These are phyloP conservation scores for Epichloe coenophiala DNA, from an alignment of 2,329 filamentous ascomycete genomes.

Conservation along the genomic window DNA sequence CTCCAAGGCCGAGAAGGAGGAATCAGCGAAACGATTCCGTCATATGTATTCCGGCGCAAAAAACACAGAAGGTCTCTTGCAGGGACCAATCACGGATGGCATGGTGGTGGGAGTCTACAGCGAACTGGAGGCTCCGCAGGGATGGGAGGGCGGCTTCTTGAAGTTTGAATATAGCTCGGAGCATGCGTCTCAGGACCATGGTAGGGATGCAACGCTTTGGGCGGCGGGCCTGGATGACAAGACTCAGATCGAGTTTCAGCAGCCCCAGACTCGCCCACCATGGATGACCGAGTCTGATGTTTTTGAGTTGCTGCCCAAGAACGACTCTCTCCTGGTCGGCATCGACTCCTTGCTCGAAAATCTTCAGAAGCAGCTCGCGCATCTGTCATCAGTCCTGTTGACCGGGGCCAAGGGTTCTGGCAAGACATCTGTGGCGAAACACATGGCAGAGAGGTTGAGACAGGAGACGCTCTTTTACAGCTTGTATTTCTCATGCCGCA, in stretches of 20 bases:
- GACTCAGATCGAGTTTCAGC: slow-evolving; percentile 60
- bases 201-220: slow-evolving; percentile 49
- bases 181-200: slow-evolving; percentile 22
- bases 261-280: slow-evolving; percentile 53
- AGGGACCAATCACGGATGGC: slow-evolving; percentile 81
- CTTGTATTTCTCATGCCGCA: slow-evolving; percentile 75
- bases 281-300: slow-evolving; percentile 32
- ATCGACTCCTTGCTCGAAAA: slow-evolving; percentile 66
- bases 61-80: slow-evolving; percentile 48
- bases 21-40: slow-evolving; percentile 56
- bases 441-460: slow-evolving; percentile 61
- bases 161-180: slow-evolving; percentile 48
- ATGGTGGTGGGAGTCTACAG: slow-evolving; percentile 54
- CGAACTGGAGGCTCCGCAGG: slow-evolving; percentile 38
- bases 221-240: slow-evolving; percentile 64
- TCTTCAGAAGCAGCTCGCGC: slow-evolving; percentile 61
- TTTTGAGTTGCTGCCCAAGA: slow-evolving; percentile 42
- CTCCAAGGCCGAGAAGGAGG: slow-evolving; percentile 69
- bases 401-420: slow-evolving; percentile 83
- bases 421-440: slow-evolving; percentile 69
- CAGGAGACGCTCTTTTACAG: slow-evolving; percentile 66
- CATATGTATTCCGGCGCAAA: slow-evolving; percentile 52
- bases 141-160: slow-evolving; percentile 75
- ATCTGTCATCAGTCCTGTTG: slow-evolving; percentile 78
- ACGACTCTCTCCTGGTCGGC: slow-evolving; percentile 57